phyloP scores from a whole-genome alignment of 2,329 filamentous ascomycete species.

The Furcasterigmium furcatum region DNA sequence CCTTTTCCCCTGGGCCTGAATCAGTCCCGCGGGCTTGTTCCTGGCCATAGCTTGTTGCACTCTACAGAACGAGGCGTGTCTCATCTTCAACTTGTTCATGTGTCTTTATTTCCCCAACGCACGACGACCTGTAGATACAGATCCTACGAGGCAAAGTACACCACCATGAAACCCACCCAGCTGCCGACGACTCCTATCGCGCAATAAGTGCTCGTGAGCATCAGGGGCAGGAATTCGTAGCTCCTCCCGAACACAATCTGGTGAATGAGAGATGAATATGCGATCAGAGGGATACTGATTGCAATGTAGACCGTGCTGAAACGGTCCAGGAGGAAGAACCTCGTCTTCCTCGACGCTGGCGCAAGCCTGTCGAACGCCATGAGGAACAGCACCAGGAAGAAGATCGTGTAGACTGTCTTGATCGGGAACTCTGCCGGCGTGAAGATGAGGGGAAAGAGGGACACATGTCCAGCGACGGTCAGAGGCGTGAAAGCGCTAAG shows the following conservation, averaged over 20 bases:
- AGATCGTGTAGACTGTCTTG: conserved; percentile 88
- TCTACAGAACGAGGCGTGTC: no score
- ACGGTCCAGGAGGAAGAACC: conserved; percentile 87
- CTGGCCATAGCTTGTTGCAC: no score
- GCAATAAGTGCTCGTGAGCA: conserved; percentile 95
- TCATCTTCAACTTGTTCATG: no score
- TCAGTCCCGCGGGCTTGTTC: no score
- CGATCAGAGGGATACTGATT: conserved; percentile 81
- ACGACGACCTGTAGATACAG: conserved; percentile 2
- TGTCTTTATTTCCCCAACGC: no score
- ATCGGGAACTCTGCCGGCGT: conserved; percentile 90
- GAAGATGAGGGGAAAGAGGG: conserved; percentile 90
- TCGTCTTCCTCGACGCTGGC: conserved; percentile 73
- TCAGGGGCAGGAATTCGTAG: conserved; percentile 89
- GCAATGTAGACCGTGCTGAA: conserved; percentile 89
- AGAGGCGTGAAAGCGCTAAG: conserved; percentile 89
- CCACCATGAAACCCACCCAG: conserved; percentile 91
- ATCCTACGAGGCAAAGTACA: conserved; percentile 64
- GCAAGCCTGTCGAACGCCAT: conserved; percentile 84
- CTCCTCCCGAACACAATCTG: conserved; percentile 75
- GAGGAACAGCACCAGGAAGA: conserved; percentile 87
- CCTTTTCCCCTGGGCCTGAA: no score
- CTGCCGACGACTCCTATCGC: conserved; percentile 94
- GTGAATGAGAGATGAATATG: conserved; percentile 85
- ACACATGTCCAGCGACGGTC: conserved; percentile 91